These are phyloP conservation scores for Fusarium pseudoanthophilum DNA, from an alignment of 2,329 filamentous ascomycete species.

Conservation along the genomic window DNA sequence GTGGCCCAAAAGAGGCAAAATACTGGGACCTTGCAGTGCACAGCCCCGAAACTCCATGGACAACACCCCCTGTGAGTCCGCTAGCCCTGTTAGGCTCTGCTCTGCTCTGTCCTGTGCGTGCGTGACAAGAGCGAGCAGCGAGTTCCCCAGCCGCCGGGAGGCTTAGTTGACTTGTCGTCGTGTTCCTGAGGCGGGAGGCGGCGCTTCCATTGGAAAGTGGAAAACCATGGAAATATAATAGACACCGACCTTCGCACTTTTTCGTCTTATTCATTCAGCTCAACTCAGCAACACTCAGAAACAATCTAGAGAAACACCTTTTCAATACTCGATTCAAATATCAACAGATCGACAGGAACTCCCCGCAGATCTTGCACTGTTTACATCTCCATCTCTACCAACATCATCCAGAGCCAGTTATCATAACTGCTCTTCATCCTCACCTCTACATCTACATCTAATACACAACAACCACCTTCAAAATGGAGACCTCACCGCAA, in stretches of 20 bases:
- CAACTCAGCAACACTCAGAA: constrained; percentile 1
- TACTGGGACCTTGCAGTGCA: constrained; percentile 23
- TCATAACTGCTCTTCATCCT: constrained; percentile 9
- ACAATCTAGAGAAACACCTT: neutral
- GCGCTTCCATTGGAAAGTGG: neutral
- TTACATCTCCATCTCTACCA: constrained; percentile 1
- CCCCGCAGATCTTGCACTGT: constrained; percentile 9
- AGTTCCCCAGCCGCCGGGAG: constrained; percentile 23
- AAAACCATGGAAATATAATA: constrained; percentile 32
- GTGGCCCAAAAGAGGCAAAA: constrained; percentile 6
- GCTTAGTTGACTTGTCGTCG: constrained; percentile 26
- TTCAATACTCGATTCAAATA: neutral
- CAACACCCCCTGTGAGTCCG: neutral
- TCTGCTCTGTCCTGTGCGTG: constrained; percentile 15
- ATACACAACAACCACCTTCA: constrained; percentile 29
- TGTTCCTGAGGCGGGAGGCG: constrained; percentile 27
- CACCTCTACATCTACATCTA: constrained; percentile 4
- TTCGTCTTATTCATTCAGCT: constrained; percentile 7
- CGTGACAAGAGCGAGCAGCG: neutral
- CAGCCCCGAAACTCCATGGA: constrained; percentile 22
- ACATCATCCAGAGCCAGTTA: constrained; percentile 6
- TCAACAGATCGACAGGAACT: constrained; percentile 23
- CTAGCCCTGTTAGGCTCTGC: constrained; percentile 6
- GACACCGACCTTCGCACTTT: constrained; percentile 26
- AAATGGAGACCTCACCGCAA: constrained; percentile 52